Evolutionary conservation across 495 filamentous ascomycete species (phyloP).

Genomic region (Neurospora africana): DNA sequence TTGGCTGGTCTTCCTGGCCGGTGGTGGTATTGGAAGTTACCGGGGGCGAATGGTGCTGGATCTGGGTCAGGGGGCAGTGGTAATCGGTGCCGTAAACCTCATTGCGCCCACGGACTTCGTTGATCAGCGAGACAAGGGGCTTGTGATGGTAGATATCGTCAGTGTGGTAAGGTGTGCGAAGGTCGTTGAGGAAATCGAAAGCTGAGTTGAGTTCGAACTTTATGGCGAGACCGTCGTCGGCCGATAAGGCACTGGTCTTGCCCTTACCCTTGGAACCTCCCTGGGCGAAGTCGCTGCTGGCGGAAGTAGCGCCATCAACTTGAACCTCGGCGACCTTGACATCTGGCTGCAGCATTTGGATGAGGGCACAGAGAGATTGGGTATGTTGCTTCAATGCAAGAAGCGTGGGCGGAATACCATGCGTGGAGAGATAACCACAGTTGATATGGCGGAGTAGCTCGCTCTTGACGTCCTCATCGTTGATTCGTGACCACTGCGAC

Average conservation of each 20-base stretch:
- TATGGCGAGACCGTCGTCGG: slow-evolving; percentile 6
- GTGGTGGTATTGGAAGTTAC: neutral
- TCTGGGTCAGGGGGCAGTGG: slow-evolving; percentile 30
- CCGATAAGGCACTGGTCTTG: slow-evolving; percentile 5
- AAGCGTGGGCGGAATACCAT: slow-evolving; percentile 35
- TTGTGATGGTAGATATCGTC: slow-evolving; percentile 32
- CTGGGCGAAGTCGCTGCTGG: neutral
- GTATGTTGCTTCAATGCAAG: slow-evolving; percentile 45
- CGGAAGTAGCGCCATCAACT: slow-evolving; percentile 3
- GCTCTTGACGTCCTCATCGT: slow-evolving; percentile 6
- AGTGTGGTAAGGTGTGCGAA: slow-evolving; percentile 33
- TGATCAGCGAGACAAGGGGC: slow-evolving; percentile 35
- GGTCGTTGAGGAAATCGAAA: slow-evolving; percentile 40
- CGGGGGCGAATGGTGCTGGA: neutral
- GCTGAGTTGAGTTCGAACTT: slow-evolving; percentile 26
- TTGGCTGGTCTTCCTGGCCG: slow-evolving; percentile 4
- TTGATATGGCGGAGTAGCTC: slow-evolving; percentile 33
- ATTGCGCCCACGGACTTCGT: slow-evolving; percentile 30
- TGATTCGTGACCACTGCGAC: slow-evolving; percentile 19
- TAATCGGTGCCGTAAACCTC: slow-evolving; percentile 29
- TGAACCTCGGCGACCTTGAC: slow-evolving; percentile 17
- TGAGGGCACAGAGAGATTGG: slow-evolving; percentile 40
- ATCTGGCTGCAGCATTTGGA: slow-evolving; percentile 31
- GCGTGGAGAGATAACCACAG: slow-evolving; percentile 42
- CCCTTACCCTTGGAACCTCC: neutral